Base-by-base conservation (phyloP, 2,329 filamentous ascomycete species). In the Nigrospora osmanthi region DNA sequence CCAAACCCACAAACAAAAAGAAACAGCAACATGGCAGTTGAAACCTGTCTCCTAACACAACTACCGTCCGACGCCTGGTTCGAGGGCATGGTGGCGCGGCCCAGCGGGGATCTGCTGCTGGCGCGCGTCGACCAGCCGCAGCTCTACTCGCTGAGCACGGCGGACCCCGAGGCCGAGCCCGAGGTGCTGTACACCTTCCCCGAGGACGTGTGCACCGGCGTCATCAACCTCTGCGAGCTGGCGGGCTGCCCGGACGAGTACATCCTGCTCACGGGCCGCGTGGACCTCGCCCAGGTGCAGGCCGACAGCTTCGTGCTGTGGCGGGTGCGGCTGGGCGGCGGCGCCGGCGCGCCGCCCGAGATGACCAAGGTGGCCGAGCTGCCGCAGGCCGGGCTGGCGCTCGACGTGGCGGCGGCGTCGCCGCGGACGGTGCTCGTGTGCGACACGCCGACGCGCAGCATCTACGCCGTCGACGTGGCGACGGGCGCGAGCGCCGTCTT, bases 11-110 rank as follows among this genome's bases (percentile, higher is more conserved):
- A 23, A 23, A 4, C 19, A 4, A 2, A 28, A 28, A 23, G 19
- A 7, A 4, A 6, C 23, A 28, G 9, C 23, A 28, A 6, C 7
- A 28, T 28, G 23, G 23, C 23, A 28, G 23, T 28, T 7, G 9
- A 28, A 28, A 28, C 9, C 23, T 28, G 23, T 10, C 52, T 61
- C 40, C 51, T 62, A 40, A 61, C 58, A 4, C 58, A 62, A 43
- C 43, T 57, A 16, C 58, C 59, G 13, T 59, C 58, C 23, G 55
- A 60, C 35, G 54, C 55, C 11, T 61, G 58, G 58, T 59, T 61
- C 42, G 58, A 62, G 40, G 55, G 57, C 9, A 52, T 60, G 44
- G 51, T 52, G 17, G 31, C 56, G 16, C 58, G 59, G 1, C 58
- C 59, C n/a, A 57, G 59, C 44, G 58, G 59, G 46, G 54, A 52